Conservation (phyloP, 495 filamentous ascomycete species). For the Saxispiralis lemnorum region DNA sequence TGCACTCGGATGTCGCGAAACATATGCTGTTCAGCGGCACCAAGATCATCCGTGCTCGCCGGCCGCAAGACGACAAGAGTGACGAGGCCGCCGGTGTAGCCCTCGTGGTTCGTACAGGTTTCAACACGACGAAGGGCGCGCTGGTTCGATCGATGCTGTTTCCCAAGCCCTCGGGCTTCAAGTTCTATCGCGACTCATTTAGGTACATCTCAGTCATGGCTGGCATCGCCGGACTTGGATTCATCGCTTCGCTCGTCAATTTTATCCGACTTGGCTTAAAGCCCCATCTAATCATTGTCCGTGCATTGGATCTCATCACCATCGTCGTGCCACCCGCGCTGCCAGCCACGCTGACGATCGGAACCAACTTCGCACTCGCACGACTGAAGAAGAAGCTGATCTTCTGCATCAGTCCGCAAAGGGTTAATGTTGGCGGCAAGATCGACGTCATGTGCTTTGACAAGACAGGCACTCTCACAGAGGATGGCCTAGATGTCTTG, state of each 20-base stretch:
- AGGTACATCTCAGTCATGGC: constrained; percentile 97
- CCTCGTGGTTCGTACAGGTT: constrained; percentile 81
- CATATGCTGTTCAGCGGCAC: constrained; percentile 90
- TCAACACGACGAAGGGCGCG: constrained; percentile 92
- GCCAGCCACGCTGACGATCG: constrained; percentile 92
- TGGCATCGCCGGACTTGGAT: constrained; percentile 69
- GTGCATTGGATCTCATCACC: constrained; percentile 88
- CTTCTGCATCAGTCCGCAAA: constrained; percentile 93
- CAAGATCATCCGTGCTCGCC: constrained; percentile 77
- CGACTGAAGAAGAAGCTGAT: constrained; percentile 75
- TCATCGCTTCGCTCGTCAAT: constrained; percentile 79
- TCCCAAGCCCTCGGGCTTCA: constrained; percentile 93
- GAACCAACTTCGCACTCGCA: constrained; percentile 82
- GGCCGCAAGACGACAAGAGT: constrained; percentile 68
- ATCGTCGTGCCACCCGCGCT: constrained; percentile 94
- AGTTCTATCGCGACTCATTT: constrained; percentile 95
- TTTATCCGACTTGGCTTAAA: constrained; percentile 69
- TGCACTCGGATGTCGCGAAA: constrained; percentile 62
- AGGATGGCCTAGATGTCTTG: constrained; percentile 90
- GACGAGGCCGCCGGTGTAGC: constrained; percentile 86
- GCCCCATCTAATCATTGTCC: constrained; percentile 77
- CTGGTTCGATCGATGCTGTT: constrained; percentile 97
- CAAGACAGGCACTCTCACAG: constrained; percentile 93
- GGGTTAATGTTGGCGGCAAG: constrained; percentile 90
- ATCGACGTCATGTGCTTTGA: constrained; percentile 95